Conservation (phyloP, 805 yeast genomes). For the Kazachstania africana region DNA sequence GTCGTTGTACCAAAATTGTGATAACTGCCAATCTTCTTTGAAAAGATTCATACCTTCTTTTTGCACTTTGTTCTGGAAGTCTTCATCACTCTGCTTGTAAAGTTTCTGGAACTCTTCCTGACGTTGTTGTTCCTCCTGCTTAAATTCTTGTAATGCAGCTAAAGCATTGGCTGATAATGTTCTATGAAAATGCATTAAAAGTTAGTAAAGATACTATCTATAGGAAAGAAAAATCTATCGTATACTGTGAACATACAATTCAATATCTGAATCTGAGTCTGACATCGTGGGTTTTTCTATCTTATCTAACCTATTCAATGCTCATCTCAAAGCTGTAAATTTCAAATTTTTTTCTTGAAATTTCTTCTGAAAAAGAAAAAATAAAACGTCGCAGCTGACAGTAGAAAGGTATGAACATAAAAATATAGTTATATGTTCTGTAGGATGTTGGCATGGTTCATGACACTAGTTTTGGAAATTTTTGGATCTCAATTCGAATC, state of each 20-base stretch:
- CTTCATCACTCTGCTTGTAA: conserved; percentile 44
- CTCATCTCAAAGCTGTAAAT: too few species aligned
- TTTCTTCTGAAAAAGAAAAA: too few species aligned
- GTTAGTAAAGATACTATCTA: not conserved
- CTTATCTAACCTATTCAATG: too few species aligned
- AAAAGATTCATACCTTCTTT: conserved; percentile 56
- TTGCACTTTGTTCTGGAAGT: conserved; percentile 21
- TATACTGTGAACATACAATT: conserved; percentile 3
- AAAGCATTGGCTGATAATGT: conserved; percentile 37
- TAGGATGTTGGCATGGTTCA: too few species aligned
- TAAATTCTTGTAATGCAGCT: conserved; percentile 52
- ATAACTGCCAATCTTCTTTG: conserved; percentile 87
- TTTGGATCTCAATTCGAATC: too few species aligned
- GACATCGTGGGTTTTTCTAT: too few species aligned
- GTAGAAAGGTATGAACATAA: too few species aligned
- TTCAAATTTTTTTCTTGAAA: too few species aligned
- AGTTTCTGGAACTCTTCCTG: conserved; percentile 44
- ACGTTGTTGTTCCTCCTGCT: conserved; percentile 48
- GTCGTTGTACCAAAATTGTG: conserved; percentile 85
- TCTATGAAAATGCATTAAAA: conserved; percentile 2
- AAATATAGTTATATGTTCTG: too few species aligned
- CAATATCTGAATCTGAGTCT: conserved; percentile 17
- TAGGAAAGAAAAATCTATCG: not conserved
- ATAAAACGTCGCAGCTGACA: too few species aligned
- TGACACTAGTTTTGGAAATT: too few species aligned